phyloP scores from a whole-genome alignment of 208 protist genomes.

The Leishmania lainsoni region DNA sequence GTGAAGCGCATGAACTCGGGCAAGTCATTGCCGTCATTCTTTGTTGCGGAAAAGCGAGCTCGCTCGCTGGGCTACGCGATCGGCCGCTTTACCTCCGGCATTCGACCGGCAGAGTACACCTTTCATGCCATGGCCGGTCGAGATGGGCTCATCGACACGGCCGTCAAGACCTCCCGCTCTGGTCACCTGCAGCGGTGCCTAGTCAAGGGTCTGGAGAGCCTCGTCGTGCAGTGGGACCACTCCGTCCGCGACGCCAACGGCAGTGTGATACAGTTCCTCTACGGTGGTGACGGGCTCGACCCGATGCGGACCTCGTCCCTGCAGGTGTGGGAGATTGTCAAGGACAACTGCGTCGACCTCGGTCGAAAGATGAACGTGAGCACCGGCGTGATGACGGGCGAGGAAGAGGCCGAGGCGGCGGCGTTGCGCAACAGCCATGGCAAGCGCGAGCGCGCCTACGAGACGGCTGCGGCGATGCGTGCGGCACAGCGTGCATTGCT shows the following conservation, averaged over 20 bases:
- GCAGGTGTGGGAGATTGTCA: conserved; percentile 90
- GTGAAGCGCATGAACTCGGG: conserved; percentile 96
- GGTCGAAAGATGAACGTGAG: conserved; percentile 62
- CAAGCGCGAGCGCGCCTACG: conserved; percentile 30
- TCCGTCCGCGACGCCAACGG: conserved; percentile 95
- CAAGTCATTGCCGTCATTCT: conserved; percentile 96
- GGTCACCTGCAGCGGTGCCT: conserved; percentile 99
- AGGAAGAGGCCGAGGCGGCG: conserved; percentile 34
- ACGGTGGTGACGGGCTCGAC: conserved; percentile 99
- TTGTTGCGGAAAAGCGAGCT: conserved; percentile 70
- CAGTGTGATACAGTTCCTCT: conserved; percentile 97
- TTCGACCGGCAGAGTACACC: conserved; percentile 99
- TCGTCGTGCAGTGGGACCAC: conserved; percentile 95
- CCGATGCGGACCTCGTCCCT: conserved; percentile 94
- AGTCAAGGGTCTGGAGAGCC: conserved; percentile 96
- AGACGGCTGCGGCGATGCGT: conserved; percentile 38
- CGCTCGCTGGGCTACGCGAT: conserved; percentile 91
- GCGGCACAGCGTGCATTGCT: conserved; percentile 37
- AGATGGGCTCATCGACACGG: conserved; percentile 99
- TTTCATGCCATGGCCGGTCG: conserved; percentile 99
- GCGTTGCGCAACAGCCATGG: conserved; percentile 24
- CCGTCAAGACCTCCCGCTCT: conserved; percentile 99
- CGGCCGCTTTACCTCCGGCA: conserved; percentile 98
- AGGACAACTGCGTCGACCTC: conserved; percentile 83
- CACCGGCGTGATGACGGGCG: conserved; percentile 32